Evolutionary conservation across 805 yeast species (phyloP).

Genomic region (Saccharomycopsis guyanensis): DNA sequence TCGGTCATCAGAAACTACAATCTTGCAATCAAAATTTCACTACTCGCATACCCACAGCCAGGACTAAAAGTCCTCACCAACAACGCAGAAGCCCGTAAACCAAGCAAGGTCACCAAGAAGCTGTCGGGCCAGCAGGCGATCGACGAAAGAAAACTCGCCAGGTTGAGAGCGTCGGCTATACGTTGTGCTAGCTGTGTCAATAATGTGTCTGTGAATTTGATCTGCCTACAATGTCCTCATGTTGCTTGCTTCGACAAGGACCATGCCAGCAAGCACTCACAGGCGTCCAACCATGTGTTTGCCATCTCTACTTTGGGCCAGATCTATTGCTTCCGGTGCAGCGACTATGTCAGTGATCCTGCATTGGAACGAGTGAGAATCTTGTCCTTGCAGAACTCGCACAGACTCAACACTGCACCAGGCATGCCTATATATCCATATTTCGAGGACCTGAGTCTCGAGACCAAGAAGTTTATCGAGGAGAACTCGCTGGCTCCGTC

Average conservation of each 20-base stretch:
- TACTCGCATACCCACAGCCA: constrained; percentile 24
- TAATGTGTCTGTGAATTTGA: constrained; percentile 33
- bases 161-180: constrained; percentile 37
- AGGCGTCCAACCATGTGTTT: constrained; percentile 42
- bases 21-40: constrained; percentile 42
- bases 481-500: constrained; percentile 36
- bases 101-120: not conserved
- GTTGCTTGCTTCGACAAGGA: constrained; percentile 56
- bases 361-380: constrained; percentile 46
- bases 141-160: constrained; percentile 32
- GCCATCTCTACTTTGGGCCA: constrained; percentile 62
- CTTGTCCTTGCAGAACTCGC: constrained; percentile 23
- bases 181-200: constrained; percentile 45
- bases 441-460: constrained; percentile 23
- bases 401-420: constrained; percentile 22
- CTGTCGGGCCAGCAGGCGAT: constrained; percentile 23
- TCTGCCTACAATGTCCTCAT: constrained; percentile 74
- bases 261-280: constrained; percentile 43
- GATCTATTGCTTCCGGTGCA: constrained; percentile 74
- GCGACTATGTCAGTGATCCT: constrained; percentile 59
- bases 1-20: constrained; percentile 42
- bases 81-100: not conserved
- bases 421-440: constrained; percentile 29
- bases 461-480: constrained; percentile 25
- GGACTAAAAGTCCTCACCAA: constrained; percentile 1